A percentile compares a stretch with the other conserved stretches of the same genome.
phyloP scores from a whole-genome alignment of 2,329 filamentous ascomycete genomes.

The Phialophora tarda region DNA sequence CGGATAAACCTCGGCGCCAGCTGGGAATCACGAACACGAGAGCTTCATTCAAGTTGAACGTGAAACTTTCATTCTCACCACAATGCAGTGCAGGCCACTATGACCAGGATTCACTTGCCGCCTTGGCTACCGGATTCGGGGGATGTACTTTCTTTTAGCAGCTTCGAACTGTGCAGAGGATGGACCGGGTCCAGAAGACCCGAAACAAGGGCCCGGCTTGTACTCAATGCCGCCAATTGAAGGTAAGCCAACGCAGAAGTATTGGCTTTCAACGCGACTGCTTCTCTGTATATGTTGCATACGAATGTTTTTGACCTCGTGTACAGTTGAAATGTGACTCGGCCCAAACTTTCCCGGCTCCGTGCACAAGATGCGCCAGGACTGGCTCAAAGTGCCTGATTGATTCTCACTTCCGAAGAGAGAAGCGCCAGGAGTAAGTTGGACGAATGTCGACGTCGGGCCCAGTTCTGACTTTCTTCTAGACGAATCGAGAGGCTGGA shows the following conservation, averaged over 20 bases:
- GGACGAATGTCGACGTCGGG: neutral
- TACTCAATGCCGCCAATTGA: conserved; percentile 19
- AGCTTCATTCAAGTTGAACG: neutral
- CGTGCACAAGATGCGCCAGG: conserved; percentile 11
- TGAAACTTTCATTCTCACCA: conserved; percentile 5
- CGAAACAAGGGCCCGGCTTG: conserved; percentile 22
- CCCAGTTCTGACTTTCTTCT: conserved; percentile 2
- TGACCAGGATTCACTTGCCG: neutral
- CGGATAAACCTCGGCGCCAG: conserved; percentile 9
- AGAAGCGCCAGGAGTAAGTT: conserved; percentile 23
- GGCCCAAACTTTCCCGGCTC: conserved; percentile 15
- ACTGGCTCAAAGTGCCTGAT: conserved; percentile 17
- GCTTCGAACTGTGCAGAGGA: conserved; percentile 10
- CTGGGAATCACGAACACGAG: neutral
- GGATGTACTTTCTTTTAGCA: conserved; percentile 4
- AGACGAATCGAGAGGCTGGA: conserved; percentile 19
- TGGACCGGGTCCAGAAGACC: conserved; percentile 17
- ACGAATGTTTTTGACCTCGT: neutral
- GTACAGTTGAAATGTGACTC: conserved; percentile 19
- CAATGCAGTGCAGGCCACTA: neutral
- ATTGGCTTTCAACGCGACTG: neutral
- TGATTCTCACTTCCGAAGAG: conserved; percentile 18
- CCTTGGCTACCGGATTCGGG: neutral
- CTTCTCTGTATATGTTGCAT: neutral
- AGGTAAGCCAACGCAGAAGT: conserved; percentile 12